Percentiles rank a stretch among this genome's conserved stretches.
Conservation (phyloP, 169 alveolate genomes). For the Plasmodium knowlesi region DNA sequence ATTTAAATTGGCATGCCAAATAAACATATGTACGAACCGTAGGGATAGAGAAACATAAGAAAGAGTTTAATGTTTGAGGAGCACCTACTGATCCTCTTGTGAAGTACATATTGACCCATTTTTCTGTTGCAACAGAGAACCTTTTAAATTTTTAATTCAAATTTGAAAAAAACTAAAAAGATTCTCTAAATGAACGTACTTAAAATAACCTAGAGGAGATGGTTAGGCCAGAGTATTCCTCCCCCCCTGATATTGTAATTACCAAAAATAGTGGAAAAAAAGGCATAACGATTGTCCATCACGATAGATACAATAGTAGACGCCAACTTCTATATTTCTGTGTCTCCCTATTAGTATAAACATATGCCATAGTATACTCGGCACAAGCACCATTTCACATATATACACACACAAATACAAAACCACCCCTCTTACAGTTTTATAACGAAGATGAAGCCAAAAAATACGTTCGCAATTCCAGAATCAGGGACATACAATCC, state of each 20-base stretch:
- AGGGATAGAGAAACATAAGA: not conserved
- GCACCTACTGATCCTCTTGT: not conserved
- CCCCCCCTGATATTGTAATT: slow-evolving; percentile 72
- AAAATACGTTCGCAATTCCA: slow-evolving; percentile 90
- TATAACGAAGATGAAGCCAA: slow-evolving; percentile 92
- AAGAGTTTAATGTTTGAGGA: not conserved
- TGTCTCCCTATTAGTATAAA: not conserved
- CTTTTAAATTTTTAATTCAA: not conserved
- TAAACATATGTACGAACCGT: not conserved
- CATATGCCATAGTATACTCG: not conserved
- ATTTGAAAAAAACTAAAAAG: not conserved
- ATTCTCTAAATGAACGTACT: slow-evolving; percentile 1
- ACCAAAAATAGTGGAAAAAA: not conserved
- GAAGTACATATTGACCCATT: not conserved
- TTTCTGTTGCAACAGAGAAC: not conserved
- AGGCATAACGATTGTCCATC: not conserved
- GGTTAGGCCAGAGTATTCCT: slow-evolving; percentile 74
- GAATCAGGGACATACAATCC: slow-evolving; percentile 94
- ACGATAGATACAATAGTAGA: not conserved
- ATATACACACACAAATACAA: not conserved
- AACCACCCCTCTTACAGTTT: slow-evolving; percentile 77
- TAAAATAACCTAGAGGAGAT: slow-evolving; percentile 12
- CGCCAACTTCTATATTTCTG: not conserved
- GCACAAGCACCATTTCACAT: not conserved
- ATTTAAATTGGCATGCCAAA: not conserved